phyloP scores from a whole-genome alignment of 176 grass and related monocot species.

The Phoenix dactylifera region DNA sequence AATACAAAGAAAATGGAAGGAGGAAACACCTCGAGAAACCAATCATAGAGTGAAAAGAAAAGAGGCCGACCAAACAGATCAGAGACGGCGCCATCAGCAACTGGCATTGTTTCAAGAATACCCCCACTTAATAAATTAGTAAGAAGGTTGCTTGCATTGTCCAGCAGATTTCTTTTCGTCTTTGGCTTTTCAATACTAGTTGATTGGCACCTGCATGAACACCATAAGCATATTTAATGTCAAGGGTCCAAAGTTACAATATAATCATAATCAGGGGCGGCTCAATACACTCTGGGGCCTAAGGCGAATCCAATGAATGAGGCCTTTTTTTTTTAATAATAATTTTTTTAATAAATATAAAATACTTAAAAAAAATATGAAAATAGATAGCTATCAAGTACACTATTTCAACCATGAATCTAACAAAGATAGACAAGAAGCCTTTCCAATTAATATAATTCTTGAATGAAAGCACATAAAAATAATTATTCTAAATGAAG shows the following conservation, averaged over 20 bases:
- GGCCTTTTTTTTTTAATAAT: too few species aligned
- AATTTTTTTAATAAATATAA: too few species aligned
- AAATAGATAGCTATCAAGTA: too few species aligned
- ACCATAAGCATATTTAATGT: not conserved
- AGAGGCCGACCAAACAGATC: slow-evolving; percentile 86
- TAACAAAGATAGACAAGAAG: too few species aligned
- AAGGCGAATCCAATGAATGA: too few species aligned
- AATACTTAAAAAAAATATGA: too few species aligned
- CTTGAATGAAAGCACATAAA: too few species aligned
- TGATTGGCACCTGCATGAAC: slow-evolving; percentile 58
- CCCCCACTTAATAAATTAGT: slow-evolving; percentile 76
- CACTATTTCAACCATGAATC: too few species aligned
- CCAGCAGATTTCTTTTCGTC: slow-evolving; percentile 53
- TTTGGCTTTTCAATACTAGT: slow-evolving; percentile 64
- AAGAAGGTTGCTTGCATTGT: slow-evolving; percentile 87
- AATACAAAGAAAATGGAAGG: not conserved
- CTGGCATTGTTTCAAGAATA: slow-evolving; percentile 58
- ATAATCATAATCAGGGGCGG: too few species aligned
- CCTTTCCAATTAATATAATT: too few species aligned
- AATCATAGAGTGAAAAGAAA: slow-evolving; percentile 94
- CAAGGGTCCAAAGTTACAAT: not conserved
- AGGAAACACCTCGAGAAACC: slow-evolving; percentile 63
- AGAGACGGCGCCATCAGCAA: slow-evolving; percentile 74
- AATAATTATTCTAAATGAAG: too few species aligned
- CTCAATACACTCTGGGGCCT: too few species aligned